Percentiles rank a stretch among this genome's conserved stretches.
Conservation (phyloP, 2,329 filamentous ascomycete species). For the Fusarium illudens region DNA sequence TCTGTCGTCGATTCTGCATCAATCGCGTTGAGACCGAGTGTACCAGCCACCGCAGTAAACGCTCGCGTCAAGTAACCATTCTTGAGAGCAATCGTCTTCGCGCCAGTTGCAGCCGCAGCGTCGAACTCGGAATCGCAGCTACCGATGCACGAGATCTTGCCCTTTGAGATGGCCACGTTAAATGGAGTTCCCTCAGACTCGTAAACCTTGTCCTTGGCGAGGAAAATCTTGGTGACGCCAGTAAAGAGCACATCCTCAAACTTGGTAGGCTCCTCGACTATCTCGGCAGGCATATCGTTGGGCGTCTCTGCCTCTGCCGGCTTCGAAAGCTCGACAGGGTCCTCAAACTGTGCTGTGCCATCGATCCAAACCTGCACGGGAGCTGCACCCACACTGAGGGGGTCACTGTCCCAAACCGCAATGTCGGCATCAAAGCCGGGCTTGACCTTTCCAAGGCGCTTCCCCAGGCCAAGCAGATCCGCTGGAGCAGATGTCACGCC, state of each 20-base stretch:
- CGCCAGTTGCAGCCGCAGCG: conserved; percentile 45
- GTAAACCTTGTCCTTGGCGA: conserved; percentile 54
- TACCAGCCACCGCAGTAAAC: conserved; percentile 68
- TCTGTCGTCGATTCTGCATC: conserved; percentile 64
- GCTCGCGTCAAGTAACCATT: conserved; percentile 69
- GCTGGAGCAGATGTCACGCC: conserved; percentile 68
- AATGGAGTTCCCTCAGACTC: conserved; percentile 48
- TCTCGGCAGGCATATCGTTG: conserved; percentile 51
- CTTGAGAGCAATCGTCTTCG: conserved; percentile 56
- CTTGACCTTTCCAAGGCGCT: conserved; percentile 69
- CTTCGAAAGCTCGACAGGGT: conserved; percentile 64
- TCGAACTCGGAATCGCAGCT: conserved; percentile 56
- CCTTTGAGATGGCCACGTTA: conserved; percentile 61
- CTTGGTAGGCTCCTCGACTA: conserved; percentile 52
- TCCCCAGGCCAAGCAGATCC: conserved; percentile 63
- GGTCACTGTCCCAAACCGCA: conserved; percentile 70
- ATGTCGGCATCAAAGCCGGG: conserved; percentile 69
- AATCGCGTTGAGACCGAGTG: conserved; percentile 70
- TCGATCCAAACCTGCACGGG: conserved; percentile 72
- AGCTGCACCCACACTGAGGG: conserved; percentile 65
- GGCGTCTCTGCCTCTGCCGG: conserved; percentile 52
- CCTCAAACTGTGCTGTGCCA: conserved; percentile 62
- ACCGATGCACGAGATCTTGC: conserved; percentile 66
- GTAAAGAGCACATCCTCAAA: conserved; percentile 60
- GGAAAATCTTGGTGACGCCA: conserved; percentile 61